phyloP scores from a whole-genome alignment of 2,329 filamentous ascomycete species.

The Rhynchosporium graminicola region DNA sequence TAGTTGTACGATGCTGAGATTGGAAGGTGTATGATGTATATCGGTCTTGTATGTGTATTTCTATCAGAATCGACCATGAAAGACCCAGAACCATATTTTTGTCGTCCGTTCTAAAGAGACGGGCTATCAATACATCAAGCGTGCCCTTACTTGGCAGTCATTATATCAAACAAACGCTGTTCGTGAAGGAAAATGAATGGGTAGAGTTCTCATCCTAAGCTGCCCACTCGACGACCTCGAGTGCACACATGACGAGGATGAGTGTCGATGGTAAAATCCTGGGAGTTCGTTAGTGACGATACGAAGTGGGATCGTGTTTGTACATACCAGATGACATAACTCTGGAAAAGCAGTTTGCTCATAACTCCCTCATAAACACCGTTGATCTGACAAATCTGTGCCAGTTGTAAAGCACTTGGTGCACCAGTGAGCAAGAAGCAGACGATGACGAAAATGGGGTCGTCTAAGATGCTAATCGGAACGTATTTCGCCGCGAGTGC shows the following conservation, averaged over 20 bases:
- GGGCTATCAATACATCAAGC: slow-evolving; percentile 1
- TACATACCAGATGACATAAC: slow-evolving; percentile 86
- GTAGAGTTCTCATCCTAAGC: not conserved
- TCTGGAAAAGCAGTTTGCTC: slow-evolving; percentile 91
- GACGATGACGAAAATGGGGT: slow-evolving; percentile 97
- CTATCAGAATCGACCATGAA: not conserved
- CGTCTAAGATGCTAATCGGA: slow-evolving; percentile 90
- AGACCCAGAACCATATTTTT: slow-evolving; percentile 3
- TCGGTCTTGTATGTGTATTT: not conserved
- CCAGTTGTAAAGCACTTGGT: slow-evolving; percentile 88
- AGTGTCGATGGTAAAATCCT: slow-evolving; percentile 95
- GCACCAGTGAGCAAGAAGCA: slow-evolving; percentile 95
- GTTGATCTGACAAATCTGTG: slow-evolving; percentile 98
- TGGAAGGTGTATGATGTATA: too few species aligned
- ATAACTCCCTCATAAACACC: slow-evolving; percentile 94
- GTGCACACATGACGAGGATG: slow-evolving; percentile 82
- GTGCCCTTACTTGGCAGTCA: not conserved
- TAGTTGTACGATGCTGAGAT: too few species aligned
- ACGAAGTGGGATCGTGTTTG: not conserved
- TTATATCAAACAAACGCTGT: not conserved
- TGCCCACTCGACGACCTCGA: slow-evolving; percentile 93
- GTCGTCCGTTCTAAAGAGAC: not conserved
- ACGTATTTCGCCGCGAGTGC: slow-evolving; percentile 87
- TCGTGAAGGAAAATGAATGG: not conserved
- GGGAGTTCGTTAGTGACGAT: slow-evolving; percentile 23